These are phyloP conservation scores for Saccharum spontaneum DNA, from an alignment of 176 grass and related monocot species.

Conservation along the genomic window DNA sequence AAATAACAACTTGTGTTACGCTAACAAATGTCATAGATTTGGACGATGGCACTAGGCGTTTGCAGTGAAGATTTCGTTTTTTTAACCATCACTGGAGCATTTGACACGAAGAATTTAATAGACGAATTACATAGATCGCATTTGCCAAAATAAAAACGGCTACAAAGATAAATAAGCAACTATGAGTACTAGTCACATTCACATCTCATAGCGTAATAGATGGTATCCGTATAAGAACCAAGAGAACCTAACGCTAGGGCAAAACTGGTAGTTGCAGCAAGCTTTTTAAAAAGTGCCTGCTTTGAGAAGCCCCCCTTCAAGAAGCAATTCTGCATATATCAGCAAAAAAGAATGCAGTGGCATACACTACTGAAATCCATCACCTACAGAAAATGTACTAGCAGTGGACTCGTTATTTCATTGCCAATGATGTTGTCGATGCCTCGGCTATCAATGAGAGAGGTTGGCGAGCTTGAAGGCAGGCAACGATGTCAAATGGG, in stretches of 20 bases:
- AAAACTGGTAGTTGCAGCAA: background rate
- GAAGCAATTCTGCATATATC: background rate
- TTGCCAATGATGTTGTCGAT: constrained; percentile 51
- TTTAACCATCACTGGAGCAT: background rate
- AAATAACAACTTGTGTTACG: background rate
- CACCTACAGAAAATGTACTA: background rate
- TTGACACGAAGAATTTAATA: background rate
- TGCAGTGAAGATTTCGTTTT: background rate
- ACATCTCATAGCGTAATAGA: background rate
- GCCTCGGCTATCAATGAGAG: constrained; percentile 81
- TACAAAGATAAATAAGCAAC: background rate
- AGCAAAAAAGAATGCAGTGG: background rate
- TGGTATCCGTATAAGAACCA: background rate
- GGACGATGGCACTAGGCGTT: background rate
- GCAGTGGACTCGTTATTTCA: constrained; percentile 38
- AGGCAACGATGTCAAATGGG: constrained; percentile 82
- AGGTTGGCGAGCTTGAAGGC: constrained; percentile 84
- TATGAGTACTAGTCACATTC: background rate
- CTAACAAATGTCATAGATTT: background rate
- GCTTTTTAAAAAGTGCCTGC: background rate
- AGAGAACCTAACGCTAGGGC: background rate
- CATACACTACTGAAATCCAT: background rate
- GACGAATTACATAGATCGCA: background rate
- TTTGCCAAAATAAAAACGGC: background rate
- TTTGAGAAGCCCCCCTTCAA: constrained; percentile 7